These are phyloP conservation scores for Flammula alnicola DNA, from an alignment of 1,284 basidiomycete genomes.

Conservation along the genomic window DNA sequence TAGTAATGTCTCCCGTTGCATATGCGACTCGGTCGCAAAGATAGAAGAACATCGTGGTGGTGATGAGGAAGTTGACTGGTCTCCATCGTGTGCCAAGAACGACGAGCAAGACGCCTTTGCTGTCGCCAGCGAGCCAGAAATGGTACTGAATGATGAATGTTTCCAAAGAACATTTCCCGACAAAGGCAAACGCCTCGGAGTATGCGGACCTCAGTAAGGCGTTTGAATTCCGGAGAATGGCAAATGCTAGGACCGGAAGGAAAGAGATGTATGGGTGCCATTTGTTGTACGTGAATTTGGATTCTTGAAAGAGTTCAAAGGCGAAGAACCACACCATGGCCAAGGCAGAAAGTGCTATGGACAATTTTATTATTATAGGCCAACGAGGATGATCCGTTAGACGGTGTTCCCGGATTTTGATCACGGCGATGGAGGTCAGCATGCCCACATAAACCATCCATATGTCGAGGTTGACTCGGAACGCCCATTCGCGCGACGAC, in stretches of 20 bases:
- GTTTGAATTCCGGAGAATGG: constrained; percentile 78
- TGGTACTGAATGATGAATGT: constrained; percentile 92
- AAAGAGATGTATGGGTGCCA: constrained; percentile 88
- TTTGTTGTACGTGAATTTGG: constrained; percentile 84
- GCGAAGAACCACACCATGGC: constrained; percentile 78
- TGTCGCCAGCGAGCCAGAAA: constrained; percentile 87
- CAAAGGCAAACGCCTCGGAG: constrained; percentile 75
- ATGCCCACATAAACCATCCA: constrained; percentile 90
- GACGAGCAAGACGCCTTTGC: constrained; percentile 81
- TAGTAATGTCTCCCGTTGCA: constrained; percentile 76
- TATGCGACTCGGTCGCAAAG: constrained; percentile 76
- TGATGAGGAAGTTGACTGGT: constrained; percentile 76
- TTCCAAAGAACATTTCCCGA: constrained; percentile 84
- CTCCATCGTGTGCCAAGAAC: constrained; percentile 78
- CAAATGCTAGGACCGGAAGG: constrained; percentile 79
- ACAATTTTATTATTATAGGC: constrained; percentile 54
- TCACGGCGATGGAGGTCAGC: constrained; percentile 73
- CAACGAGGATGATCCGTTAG: constrained; percentile 75
- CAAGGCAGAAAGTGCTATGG: constrained; percentile 53
- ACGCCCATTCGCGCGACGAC: constrained; percentile 85
- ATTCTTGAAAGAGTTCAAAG: constrained; percentile 77
- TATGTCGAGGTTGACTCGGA: constrained; percentile 85
- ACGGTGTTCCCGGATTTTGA: constrained; percentile 77
- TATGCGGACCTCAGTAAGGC: constrained; percentile 70
- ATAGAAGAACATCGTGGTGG: constrained; percentile 79